Evolutionary conservation across 768 basidiomycete genomes (phyloP), one percentile per base, ranked within the genome.

Genomic region (Xerocomus brunneocitrinus): DNA sequence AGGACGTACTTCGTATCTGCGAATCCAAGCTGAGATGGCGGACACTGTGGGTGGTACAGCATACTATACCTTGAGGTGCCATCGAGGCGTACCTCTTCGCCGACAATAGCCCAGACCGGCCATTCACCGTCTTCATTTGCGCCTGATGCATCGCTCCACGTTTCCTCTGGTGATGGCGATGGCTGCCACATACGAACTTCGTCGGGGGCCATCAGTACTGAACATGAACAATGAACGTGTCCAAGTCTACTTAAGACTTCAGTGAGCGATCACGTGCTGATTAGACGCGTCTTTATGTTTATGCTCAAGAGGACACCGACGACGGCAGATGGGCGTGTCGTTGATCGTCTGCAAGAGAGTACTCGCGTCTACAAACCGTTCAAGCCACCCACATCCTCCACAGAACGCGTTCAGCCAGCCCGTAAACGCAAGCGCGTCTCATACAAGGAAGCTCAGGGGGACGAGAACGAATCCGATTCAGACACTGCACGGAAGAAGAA

Each of bases 351-450:
- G 0, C 81, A 82, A 49, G 89, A 89, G 65, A 89, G 85, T 61
- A 75, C 71, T 14, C 83, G 88, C 45, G 71, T 91, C 28, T 85
- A 83, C 73, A 84, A 85, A 61, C 91, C 88, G 0, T 93, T 91
- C 76, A 91, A 90, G 65, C 74, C 85, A 1, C 91, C 91, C 4
- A 78, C 83, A 1, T 60, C 74, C 28, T 62, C 73, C 10, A 60
- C 76, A 22, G 79, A 81, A 42, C 81, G 82, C 34, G 70, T 73
- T 6, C 85, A 87, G 59, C 86, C 84, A 0, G 77, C 77, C 58
- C 80, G 93, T 25, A 97, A 95, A 68, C 83, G 93, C 47, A 95
- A 91, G 63, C 84, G 89, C 12, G 84, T 93, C 24, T 91, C 87
- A 0, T 95, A 95, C 76, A 90, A 88, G 61, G 89, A 81, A 4